Evolutionary conservation across 78 protist species (phyloP).

Genomic region (Bigelowiella natans): DNA sequence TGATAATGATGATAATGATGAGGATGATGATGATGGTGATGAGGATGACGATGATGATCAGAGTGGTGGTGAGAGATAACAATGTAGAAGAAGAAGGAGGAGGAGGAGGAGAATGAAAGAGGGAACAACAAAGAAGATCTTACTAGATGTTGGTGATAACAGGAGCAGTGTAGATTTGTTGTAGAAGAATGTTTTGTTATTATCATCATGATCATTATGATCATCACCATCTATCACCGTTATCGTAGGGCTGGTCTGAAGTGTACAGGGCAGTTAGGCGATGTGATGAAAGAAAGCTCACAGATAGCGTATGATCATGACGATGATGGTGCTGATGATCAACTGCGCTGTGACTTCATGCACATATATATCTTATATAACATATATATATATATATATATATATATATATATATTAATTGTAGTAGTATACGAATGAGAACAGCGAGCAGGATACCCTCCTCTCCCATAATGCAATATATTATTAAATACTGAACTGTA

Average conservation of each 20-base stretch:
- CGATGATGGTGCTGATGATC: neutral
- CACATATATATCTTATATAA: too few relatives aligned
- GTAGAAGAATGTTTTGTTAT: too few relatives aligned
- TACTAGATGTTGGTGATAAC: too few relatives aligned
- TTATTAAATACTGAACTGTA: neutral
- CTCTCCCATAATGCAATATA: neutral
- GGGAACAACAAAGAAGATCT: too few relatives aligned
- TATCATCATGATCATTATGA: neutral
- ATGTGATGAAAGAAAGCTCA: constrained; percentile 79
- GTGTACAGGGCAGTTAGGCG: constrained; percentile 55
- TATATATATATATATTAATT: too few relatives aligned
- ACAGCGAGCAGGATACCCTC: neutral
- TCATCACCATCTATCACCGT: neutral
- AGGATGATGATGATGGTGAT: too few relatives aligned
- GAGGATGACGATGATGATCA: too few relatives aligned
- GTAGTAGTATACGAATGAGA: too few relatives aligned
- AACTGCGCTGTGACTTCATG: neutral
- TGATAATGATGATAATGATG: too few relatives aligned
- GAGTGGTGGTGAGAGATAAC: too few relatives aligned
- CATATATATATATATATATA: too few relatives aligned
- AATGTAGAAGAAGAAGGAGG: neutral
- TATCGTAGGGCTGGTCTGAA: constrained; percentile 42
- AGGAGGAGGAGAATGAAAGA: neutral
- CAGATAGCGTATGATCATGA: constrained; percentile 41
- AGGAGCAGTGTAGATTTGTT: too few relatives aligned